These are phyloP conservation scores for Silene vulgaris DNA, from an alignment of 179 eudicot species.

Conservation along the genomic window DNA sequence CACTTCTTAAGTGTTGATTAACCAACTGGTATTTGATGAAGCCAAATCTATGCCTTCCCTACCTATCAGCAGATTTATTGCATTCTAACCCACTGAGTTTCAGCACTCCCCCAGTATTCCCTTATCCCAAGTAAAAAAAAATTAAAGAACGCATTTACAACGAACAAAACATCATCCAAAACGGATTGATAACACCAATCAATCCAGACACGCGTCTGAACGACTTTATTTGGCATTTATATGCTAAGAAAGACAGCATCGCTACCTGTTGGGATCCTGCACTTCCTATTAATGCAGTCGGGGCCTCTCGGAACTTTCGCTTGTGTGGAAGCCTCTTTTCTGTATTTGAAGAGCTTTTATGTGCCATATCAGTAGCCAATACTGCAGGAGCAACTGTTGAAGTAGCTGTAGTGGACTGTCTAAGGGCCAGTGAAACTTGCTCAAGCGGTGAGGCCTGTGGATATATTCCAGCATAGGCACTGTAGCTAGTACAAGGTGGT, in stretches of 20 bases:
- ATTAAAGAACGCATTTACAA: background rate
- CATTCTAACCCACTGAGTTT: background rate
- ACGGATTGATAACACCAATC: background rate
- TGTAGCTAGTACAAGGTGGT: conserved; percentile 56
- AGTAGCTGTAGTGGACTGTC: conserved; percentile 47
- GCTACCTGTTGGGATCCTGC: conserved; percentile 55
- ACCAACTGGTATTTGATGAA: background rate
- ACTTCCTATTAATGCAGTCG: conserved; percentile 35
- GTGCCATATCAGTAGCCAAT: conserved; percentile 27
- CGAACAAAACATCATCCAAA: background rate
- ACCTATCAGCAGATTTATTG: background rate
- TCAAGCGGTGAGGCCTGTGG: conserved; percentile 91
- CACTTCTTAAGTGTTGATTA: background rate
- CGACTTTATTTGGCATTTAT: background rate
- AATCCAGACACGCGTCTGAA: background rate
- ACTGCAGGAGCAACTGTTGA: conserved; percentile 46
- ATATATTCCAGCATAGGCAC: conserved; percentile 82
- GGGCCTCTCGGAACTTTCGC: conserved; percentile 72
- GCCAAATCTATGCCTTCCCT: background rate
- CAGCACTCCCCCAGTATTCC: background rate
- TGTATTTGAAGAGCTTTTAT: conserved; percentile 31
- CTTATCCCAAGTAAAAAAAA: background rate
- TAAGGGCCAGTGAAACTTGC: conserved; percentile 81
- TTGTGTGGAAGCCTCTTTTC: conserved; percentile 48
- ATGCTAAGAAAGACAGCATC: conserved; percentile 21